Evolutionary conservation across 2,329 filamentous ascomycete genomes (phyloP).

Genomic region (Sporothrix curviconia): DNA sequence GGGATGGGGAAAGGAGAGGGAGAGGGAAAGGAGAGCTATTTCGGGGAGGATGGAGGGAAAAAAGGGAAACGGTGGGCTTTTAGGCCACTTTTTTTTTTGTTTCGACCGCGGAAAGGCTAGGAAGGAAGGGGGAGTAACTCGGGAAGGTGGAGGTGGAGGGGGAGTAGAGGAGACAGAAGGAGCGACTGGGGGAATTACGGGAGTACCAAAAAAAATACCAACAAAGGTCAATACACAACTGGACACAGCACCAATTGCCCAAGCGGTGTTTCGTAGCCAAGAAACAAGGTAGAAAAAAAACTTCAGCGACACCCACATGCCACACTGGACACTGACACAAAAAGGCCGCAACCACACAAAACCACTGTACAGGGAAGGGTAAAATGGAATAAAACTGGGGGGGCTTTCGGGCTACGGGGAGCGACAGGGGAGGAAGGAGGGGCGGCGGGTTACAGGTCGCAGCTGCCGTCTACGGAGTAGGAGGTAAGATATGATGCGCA

Average conservation of each 20-base stretch:
- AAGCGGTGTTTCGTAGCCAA: no score
- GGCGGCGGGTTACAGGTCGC: background rate
- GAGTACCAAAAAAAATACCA: background rate
- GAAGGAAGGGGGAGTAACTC: slow-evolving; percentile 7
- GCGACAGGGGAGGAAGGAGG: background rate
- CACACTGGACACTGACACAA: slow-evolving; percentile 1
- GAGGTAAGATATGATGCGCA: no score
- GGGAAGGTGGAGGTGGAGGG: slow-evolving; percentile 4
- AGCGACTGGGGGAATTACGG: no score
- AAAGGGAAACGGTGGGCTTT: slow-evolving; percentile 18
- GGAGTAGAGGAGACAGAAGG: slow-evolving; percentile 2
- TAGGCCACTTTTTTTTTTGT: slow-evolving; percentile 14
- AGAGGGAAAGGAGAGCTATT: background rate
- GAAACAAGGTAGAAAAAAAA: background rate
- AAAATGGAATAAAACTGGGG: slow-evolving; percentile 7
- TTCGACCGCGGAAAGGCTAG: slow-evolving; percentile 11
- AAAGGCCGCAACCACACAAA: slow-evolving; percentile 9
- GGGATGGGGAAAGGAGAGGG: slow-evolving; percentile 25
- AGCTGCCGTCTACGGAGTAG: no score
- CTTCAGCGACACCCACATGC: background rate
- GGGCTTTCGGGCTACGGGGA: slow-evolving; percentile 6
- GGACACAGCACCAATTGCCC: no score
- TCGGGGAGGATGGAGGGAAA: slow-evolving; percentile 13
- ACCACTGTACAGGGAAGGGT: slow-evolving; percentile 14
- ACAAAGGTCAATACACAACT: no score